Evolutionary conservation across 352 stramenopile species (phyloP).

Genomic region (Phytophthora fragariae): DNA sequence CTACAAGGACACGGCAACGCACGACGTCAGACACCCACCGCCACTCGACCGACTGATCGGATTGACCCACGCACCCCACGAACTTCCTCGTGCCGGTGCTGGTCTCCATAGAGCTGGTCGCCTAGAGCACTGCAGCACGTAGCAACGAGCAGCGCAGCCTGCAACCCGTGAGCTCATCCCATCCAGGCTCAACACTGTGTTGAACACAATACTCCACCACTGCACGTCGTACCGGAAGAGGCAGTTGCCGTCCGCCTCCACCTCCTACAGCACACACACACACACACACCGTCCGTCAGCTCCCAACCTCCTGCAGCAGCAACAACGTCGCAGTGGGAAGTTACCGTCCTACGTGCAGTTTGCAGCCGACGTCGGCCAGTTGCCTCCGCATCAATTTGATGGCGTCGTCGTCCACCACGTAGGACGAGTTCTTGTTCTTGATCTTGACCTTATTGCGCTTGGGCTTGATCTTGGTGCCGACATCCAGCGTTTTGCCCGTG

Average conservation of each 20-base stretch:
- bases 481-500: slow-evolving; percentile 34
- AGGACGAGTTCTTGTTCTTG: slow-evolving; percentile 31
- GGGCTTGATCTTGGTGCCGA: neutral
- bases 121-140: slow-evolving; percentile 55
- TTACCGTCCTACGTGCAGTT: slow-evolving; percentile 48
- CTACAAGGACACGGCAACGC: slow-evolving; percentile 29
- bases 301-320: neutral
- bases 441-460: slow-evolving; percentile 26
- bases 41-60: neutral
- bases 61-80: slow-evolving; percentile 50
- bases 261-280: slow-evolving; percentile 47
- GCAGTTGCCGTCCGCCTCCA: slow-evolving; percentile 85
- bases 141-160: slow-evolving; percentile 11
- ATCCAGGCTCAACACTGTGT: neutral
- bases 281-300: slow-evolving; percentile 1
- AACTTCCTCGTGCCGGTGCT: slow-evolving; percentile 70
- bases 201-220: neutral
- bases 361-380: slow-evolving; percentile 65
- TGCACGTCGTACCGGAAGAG: slow-evolving; percentile 64
- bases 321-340: neutral
- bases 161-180: slow-evolving; percentile 4
- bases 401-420: slow-evolving; percentile 54
- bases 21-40: neutral
- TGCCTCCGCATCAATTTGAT: slow-evolving; percentile 66
- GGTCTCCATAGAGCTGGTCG: slow-evolving; percentile 81